A percentile compares a stretch with the other conserved stretches of the same genome.
Conservation (phyloP, 164 flowering plant species). For the Vitis labrusca region DNA sequence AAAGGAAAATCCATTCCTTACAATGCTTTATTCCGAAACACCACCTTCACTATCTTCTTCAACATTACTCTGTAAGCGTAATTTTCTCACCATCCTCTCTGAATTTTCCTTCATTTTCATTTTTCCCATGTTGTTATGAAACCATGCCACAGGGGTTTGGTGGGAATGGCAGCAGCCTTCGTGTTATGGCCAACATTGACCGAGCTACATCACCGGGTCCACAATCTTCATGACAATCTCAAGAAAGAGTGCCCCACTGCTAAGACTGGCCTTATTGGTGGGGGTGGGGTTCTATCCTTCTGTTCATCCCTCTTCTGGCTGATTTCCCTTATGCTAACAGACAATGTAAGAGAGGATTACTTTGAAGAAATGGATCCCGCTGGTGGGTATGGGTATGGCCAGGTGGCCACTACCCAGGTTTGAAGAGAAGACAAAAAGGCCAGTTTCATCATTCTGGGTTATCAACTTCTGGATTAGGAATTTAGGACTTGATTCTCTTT, state of each 20-base stretch:
- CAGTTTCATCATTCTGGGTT: no score
- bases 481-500: no score
- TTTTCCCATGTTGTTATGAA: neutral
- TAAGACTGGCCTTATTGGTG: constrained; percentile 54
- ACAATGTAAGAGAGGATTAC: constrained; percentile 40
- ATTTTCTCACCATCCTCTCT: neutral
- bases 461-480: no score
- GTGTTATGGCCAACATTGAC: constrained; percentile 2
- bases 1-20: neutral
- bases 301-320: constrained; percentile 44
- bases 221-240: constrained; percentile 25
- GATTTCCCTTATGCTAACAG: constrained; percentile 42
- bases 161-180: neutral
- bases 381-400: neutral
- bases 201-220: neutral
- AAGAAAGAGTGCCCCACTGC: constrained; percentile 36
- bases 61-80: neutral
- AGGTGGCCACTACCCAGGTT: neutral
- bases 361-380: constrained; percentile 24
- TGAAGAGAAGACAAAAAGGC: no score
- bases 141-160: neutral
- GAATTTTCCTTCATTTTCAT: neutral
- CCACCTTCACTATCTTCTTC: neutral
- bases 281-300: constrained; percentile 47
- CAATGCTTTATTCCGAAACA: constrained; percentile 1